A percentile compares a stretch with the other conserved stretches of the same genome.
phyloP scores from a whole-genome alignment of 2,329 filamentous ascomycete species.

The Pseudopithomyces chartarum region DNA sequence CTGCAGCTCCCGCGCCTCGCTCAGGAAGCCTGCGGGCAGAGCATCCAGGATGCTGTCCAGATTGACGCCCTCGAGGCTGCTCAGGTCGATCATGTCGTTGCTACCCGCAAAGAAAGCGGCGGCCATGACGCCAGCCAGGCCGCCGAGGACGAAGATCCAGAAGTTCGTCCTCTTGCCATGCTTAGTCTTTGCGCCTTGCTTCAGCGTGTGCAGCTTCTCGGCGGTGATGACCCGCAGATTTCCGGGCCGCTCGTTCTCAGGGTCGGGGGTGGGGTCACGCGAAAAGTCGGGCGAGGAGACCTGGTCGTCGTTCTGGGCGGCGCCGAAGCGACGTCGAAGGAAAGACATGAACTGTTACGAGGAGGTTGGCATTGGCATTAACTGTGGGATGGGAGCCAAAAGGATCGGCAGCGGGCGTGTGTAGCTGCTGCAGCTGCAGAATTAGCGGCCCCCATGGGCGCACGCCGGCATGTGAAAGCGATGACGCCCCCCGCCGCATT shows the following conservation, averaged over 20 bases:
- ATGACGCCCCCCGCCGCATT: not conserved
- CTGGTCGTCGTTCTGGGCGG: slow-evolving; percentile 15
- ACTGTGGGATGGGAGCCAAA: slow-evolving; percentile 2
- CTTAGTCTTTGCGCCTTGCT: slow-evolving; percentile 41
- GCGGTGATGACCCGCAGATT: slow-evolving; percentile 59
- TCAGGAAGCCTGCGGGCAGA: slow-evolving; percentile 81
- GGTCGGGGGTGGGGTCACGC: slow-evolving; percentile 45
- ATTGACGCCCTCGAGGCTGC: slow-evolving; percentile 71
- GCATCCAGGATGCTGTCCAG: slow-evolving; percentile 87
- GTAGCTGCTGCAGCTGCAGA: not conserved
- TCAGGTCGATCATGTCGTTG: slow-evolving; percentile 87
- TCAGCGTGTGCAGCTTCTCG: slow-evolving; percentile 56
- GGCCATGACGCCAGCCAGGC: slow-evolving; percentile 85
- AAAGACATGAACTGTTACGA: slow-evolving; percentile 37
- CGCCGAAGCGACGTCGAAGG: slow-evolving; percentile 44
- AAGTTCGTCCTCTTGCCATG: slow-evolving; percentile 72
- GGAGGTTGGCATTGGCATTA: not conserved
- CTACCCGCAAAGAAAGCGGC: slow-evolving; percentile 89
- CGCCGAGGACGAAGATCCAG: slow-evolving; percentile 85
- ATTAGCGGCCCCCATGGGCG: not conserved
- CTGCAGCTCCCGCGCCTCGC: slow-evolving; percentile 83
- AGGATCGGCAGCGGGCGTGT: not conserved
- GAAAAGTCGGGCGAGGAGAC: slow-evolving; percentile 42
- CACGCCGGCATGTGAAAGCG: slow-evolving; percentile 5
- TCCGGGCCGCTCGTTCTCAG: slow-evolving; percentile 36